Percentiles rank a stretch among this genome's conserved stretches.
Evolutionary conservation across 768 basidiomycete genomes (phyloP).

Genomic region (Xerocomellus chrysenteron): DNA sequence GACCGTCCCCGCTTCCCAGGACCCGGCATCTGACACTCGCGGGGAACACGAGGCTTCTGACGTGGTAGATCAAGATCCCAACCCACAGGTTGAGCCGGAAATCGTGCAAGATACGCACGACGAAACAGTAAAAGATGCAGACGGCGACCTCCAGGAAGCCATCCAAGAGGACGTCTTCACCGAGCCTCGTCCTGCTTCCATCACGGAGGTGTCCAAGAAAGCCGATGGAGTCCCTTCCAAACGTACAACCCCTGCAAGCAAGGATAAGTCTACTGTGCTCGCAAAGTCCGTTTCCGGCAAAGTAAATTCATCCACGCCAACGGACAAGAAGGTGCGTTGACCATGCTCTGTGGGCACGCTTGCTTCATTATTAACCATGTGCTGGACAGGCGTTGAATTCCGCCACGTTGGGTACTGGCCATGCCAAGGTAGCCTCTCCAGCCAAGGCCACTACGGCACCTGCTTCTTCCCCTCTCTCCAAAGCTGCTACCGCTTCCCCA

Average conservation of each 20-base stretch:
- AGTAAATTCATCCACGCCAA: constrained; percentile 49
- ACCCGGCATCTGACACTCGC: constrained; percentile 25
- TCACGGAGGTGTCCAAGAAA: constrained; percentile 28
- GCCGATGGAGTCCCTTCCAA: constrained; percentile 21
- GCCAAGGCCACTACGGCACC: constrained; percentile 41
- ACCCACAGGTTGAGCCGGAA: constrained; percentile 18
- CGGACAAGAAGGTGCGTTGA: constrained; percentile 66
- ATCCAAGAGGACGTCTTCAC: constrained; percentile 24
- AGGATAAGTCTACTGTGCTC: constrained; percentile 37
- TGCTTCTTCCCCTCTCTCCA: constrained; percentile 30
- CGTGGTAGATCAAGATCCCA: constrained; percentile 32
- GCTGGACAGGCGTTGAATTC: constrained; percentile 56
- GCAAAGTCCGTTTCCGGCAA: constrained; percentile 47
- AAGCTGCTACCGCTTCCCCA: constrained; percentile 29
- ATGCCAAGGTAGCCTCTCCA: constrained; percentile 44
- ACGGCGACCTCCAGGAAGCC: constrained; percentile 20
- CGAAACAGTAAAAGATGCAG: constrained; percentile 14
- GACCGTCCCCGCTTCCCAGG: constrained; percentile 19
- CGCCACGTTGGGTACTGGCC: constrained; percentile 63
- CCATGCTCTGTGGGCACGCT: constrained; percentile 17
- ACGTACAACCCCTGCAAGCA: constrained; percentile 23
- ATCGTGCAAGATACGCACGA: constrained; percentile 22
- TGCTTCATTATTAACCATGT: constrained; percentile 29
- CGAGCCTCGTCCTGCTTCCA: constrained; percentile 13
- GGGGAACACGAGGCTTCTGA: constrained; percentile 41